Evolutionary conservation across 306 rosid genomes (phyloP).

Genomic region (Dicorynia guianensis): DNA sequence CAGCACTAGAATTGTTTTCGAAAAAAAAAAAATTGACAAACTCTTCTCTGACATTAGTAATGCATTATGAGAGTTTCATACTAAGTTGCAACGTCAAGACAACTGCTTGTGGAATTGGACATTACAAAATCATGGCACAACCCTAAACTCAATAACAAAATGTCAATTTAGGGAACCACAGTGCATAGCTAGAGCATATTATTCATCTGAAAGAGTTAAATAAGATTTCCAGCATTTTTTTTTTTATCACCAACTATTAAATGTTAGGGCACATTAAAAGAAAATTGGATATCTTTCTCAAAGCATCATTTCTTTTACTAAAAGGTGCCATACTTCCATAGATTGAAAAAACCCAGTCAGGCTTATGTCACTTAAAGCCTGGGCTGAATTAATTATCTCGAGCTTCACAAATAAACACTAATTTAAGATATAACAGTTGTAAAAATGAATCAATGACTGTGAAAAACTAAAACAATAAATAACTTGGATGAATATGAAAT

Average conservation of each 20-base stretch:
- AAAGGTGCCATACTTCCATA: constrained; percentile 1
- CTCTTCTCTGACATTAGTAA: neutral
- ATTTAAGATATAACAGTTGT: too few species aligned
- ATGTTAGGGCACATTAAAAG: neutral
- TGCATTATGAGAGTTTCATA: neutral
- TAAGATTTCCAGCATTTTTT: constrained; percentile 7
- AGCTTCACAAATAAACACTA: too few species aligned
- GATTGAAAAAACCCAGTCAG: neutral
- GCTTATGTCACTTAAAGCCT: neutral
- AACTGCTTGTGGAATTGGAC: constrained; percentile 10
- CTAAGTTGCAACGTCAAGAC: neutral
- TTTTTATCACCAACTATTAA: neutral
- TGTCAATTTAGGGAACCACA: neutral
- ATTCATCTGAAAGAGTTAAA: constrained; percentile 6
- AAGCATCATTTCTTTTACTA: neutral
- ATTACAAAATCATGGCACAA: neutral
- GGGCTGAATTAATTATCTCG: neutral
- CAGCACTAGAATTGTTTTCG: too few species aligned
- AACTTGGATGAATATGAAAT: constrained; percentile 15
- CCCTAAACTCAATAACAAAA: constrained; percentile 7
- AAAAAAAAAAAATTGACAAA: neutral
- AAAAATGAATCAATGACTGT: neutral
- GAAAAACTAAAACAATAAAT: neutral
- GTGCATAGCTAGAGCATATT: neutral
- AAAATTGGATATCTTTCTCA: constrained; percentile 1